A percentile compares a stretch with the other conserved stretches of the same genome.
Conservation (phyloP, 495 filamentous ascomycete genomes). For the Neurospora sublineolata region DNA sequence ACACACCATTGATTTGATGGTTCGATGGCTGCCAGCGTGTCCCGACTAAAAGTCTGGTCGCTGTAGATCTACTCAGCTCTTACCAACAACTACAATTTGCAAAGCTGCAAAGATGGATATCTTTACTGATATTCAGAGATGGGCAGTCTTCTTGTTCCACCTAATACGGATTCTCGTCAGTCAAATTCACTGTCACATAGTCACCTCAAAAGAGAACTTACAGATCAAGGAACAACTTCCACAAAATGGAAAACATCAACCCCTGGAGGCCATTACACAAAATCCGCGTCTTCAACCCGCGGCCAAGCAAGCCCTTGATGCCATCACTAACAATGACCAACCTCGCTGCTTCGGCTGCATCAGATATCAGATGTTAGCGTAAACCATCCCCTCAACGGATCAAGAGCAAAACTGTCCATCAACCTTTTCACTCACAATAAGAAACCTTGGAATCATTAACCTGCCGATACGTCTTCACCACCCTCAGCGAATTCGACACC, state of each 20-base stretch:
- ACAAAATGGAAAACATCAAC: conserved; percentile 22
- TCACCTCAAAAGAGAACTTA: conserved; percentile 4
- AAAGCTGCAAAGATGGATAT: background rate
- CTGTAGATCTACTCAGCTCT: background rate
- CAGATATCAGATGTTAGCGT: background rate
- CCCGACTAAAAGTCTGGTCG: background rate
- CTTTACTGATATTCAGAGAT: background rate
- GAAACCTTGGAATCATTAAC: conserved; percentile 23
- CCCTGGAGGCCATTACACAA: conserved; percentile 27
- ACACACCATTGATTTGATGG: background rate
- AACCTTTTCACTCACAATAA: conserved; percentile 13
- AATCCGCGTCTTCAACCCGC: conserved; percentile 23
- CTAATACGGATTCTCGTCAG: background rate
- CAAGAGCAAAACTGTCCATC: background rate
- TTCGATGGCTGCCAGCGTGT: background rate
- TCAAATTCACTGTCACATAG: background rate
- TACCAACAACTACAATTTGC: background rate
- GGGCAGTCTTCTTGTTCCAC: background rate
- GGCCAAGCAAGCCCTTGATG: conserved; percentile 18
- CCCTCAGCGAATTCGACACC: conserved; percentile 22
- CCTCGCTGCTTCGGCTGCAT: conserved; percentile 17
- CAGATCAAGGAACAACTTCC: conserved; percentile 25
- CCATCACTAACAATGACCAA: conserved; percentile 20
- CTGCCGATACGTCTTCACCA: conserved; percentile 26
- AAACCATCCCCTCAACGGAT: background rate